Evolutionary conservation across 2,329 filamentous ascomycete genomes (phyloP).

Genomic region (Cercospora janseana): DNA sequence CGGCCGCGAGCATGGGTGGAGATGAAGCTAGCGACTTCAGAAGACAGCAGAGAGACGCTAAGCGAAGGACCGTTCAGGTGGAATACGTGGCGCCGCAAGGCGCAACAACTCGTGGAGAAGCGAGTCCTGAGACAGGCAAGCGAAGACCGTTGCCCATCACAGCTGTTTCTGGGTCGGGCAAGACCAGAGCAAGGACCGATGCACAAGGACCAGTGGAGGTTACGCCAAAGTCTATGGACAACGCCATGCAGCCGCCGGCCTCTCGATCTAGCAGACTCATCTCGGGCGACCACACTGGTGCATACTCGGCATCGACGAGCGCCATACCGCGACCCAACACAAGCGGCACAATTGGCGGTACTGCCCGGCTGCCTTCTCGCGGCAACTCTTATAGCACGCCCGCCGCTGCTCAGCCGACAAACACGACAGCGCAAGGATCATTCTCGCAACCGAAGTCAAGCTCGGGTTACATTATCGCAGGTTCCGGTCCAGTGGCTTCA

Average conservation of each 20-base stretch:
- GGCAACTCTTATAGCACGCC: conserved; percentile 82
- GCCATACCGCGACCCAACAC: conserved; percentile 67
- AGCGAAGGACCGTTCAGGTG: conserved; percentile 91
- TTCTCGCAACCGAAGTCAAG: conserved; percentile 72
- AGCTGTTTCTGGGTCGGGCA: conserved; percentile 31
- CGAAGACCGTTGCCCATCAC: conserved; percentile 23
- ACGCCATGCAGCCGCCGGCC: conserved; percentile 37
- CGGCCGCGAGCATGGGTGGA: conserved; percentile 24
- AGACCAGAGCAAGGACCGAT: conserved; percentile 54
- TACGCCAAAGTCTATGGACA: conserved; percentile 32
- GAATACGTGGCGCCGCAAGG: conserved; percentile 94
- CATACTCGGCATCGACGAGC: conserved; percentile 37
- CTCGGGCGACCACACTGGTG: conserved; percentile 45
- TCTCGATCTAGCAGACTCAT: conserved; percentile 47
- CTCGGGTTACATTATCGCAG: conserved; percentile 68
- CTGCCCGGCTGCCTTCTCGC: conserved; percentile 65
- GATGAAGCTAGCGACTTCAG: conserved; percentile 29
- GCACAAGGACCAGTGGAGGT: conserved; percentile 54
- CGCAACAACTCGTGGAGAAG: conserved; percentile 72
- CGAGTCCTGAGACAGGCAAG: conserved; percentile 34
- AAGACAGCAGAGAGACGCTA: conserved; percentile 70
- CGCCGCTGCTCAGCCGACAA: conserved; percentile 78
- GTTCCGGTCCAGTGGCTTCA: conserved; percentile 55
- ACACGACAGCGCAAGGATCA: conserved; percentile 83
- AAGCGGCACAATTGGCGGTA: conserved; percentile 68